These are phyloP conservation scores for Amborella trichopoda DNA, from an alignment of 164 flowering plant species.

Conservation along the genomic window DNA sequence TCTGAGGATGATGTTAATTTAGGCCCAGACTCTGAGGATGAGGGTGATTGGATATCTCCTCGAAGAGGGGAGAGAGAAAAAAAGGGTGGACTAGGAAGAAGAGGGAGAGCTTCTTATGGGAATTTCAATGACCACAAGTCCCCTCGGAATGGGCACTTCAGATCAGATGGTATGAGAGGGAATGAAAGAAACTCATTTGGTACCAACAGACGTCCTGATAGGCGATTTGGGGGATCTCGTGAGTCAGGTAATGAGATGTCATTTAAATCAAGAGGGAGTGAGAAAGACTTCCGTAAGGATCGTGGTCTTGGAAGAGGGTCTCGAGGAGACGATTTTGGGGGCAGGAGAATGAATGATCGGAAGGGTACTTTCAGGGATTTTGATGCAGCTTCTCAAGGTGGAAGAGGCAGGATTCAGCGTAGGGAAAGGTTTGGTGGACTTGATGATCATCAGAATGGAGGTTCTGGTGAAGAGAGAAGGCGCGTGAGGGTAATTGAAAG, in stretches of 20 bases:
- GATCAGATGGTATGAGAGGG: slow-evolving; percentile 11
- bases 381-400: slow-evolving; percentile 13
- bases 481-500: slow-evolving; percentile 42
- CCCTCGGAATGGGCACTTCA: slow-evolving; percentile 6
- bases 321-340: slow-evolving; percentile 3
- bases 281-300: slow-evolving; percentile 12
- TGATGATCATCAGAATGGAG: slow-evolving; percentile 6
- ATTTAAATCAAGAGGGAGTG: too few relatives aligned
- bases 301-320: slow-evolving; percentile 8
- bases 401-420: slow-evolving; percentile 10
- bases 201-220: slow-evolving; percentile 11
- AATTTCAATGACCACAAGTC: slow-evolving; percentile 10
- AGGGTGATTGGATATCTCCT: slow-evolving; percentile 8
- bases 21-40: slow-evolving; percentile 37
- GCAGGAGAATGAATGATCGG: slow-evolving; percentile 13
- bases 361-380: slow-evolving; percentile 7
- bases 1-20: slow-evolving; percentile 17
- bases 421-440: slow-evolving; percentile 5
- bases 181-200: slow-evolving; percentile 13
- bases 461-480: slow-evolving; percentile 28
- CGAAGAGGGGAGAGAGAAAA: slow-evolving; percentile 21
- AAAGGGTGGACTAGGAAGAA: slow-evolving; percentile 13
- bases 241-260: not conserved
- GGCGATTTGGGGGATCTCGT: slow-evolving; percentile 11
- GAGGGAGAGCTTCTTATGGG: slow-evolving; percentile 13